A percentile compares a stretch with the other conserved stretches of the same genome.
phyloP scores from a whole-genome alignment of 495 filamentous ascomycete genomes.

The Cudoniella acicularis region DNA sequence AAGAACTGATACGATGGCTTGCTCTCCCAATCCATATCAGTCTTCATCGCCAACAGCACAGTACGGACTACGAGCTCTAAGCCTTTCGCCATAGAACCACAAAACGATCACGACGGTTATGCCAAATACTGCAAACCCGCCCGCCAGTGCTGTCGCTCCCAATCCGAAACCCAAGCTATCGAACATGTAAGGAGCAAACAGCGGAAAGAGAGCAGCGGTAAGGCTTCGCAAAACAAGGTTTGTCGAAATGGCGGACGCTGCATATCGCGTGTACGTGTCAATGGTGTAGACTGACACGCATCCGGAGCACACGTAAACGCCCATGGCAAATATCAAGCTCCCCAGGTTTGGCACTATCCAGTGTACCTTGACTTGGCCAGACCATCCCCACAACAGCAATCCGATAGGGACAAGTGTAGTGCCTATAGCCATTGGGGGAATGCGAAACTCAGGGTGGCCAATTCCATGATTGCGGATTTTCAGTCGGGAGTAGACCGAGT shows the following conservation, averaged over 20 bases:
- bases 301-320: not conserved
- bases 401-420: slow-evolving; percentile 38
- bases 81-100: not conserved
- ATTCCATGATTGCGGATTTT: slow-evolving; percentile 40
- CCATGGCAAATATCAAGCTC: slow-evolving; percentile 32
- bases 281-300: not conserved
- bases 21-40: no score
- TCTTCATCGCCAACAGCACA: not conserved
- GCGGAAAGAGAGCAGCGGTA: not conserved
- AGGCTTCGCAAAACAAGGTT: not conserved
- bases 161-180: not conserved
- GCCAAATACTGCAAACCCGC: not conserved
- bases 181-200: not conserved
- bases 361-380: slow-evolving; percentile 13
- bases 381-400: slow-evolving; percentile 50
- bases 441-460: slow-evolving; percentile 51
- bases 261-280: not conserved
- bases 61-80: not conserved
- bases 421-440: slow-evolving; percentile 34
- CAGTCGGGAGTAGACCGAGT: slow-evolving; percentile 38
- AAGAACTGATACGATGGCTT: no score
- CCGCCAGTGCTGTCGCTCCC: not conserved
- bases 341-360: slow-evolving; percentile 56
- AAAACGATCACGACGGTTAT: not conserved
- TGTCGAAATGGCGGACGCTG: not conserved